A percentile compares a stretch with the other conserved stretches of the same genome.
phyloP scores from a whole-genome alignment of 768 basidiomycete genomes.

The Flagelloscypha sp. region DNA sequence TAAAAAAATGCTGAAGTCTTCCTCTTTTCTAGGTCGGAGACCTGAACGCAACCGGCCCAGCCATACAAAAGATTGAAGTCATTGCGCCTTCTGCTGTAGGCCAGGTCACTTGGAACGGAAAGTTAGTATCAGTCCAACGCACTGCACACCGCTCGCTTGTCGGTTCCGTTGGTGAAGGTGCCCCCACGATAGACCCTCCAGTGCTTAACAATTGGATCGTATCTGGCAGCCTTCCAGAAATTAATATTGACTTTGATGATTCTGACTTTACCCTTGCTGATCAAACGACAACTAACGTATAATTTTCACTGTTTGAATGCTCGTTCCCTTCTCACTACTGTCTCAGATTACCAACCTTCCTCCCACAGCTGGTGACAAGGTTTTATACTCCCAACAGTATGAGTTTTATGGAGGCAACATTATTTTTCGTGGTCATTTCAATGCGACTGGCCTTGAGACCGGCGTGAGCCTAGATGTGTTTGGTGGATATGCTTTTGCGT shows the following conservation, averaged over 20 bases:
- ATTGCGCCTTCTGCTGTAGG: constrained; percentile 39
- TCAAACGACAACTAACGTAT: constrained; percentile 42
- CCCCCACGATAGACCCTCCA: constrained; percentile 25
- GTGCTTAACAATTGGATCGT: constrained; percentile 46
- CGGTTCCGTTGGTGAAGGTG: constrained; percentile 23
- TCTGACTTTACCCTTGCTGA: constrained; percentile 48
- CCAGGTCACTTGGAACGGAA: constrained; percentile 55
- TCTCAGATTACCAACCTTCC: constrained; percentile 46
- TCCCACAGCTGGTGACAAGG: constrained; percentile 30
- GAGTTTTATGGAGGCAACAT: constrained; percentile 49
- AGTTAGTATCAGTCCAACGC: constrained; percentile 20
- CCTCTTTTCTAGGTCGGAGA: constrained; percentile 36
- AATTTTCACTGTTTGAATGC: too few species aligned
- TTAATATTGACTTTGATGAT: constrained; percentile 44
- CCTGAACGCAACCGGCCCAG: constrained; percentile 39
- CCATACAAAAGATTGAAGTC: constrained; percentile 44
- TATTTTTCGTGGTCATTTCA: constrained; percentile 45
- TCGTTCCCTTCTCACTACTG: too few species aligned
- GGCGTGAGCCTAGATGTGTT: constrained; percentile 38
- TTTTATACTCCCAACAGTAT: constrained; percentile 46
- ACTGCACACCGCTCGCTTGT: constrained; percentile 23
- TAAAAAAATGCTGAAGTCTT: neutral
- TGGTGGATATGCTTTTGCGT: constrained; percentile 43
- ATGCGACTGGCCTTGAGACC: constrained; percentile 38
- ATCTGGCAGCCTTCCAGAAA: constrained; percentile 55